These are phyloP conservation scores for Myriosclerotinia curreyana DNA, from an alignment of 2,329 filamentous ascomycete genomes.

Conservation along the genomic window DNA sequence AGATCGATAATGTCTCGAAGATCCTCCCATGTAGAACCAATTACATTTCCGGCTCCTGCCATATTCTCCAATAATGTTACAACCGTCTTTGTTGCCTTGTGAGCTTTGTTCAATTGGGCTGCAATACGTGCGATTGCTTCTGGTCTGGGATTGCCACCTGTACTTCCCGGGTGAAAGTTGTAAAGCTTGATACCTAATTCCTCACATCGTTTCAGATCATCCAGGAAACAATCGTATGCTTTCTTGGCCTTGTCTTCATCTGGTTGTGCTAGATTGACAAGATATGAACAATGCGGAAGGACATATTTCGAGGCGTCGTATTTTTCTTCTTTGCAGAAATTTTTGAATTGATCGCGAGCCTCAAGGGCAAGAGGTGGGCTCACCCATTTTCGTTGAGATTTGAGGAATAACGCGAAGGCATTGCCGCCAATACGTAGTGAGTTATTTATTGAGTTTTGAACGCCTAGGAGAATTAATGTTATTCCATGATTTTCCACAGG, in stretches of 20 bases:
- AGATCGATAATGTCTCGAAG: slow-evolving; percentile 77
- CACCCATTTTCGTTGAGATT: slow-evolving; percentile 93
- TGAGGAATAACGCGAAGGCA: slow-evolving; percentile 90
- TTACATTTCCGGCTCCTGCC: slow-evolving; percentile 83
- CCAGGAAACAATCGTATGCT: slow-evolving; percentile 80
- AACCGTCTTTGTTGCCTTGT: slow-evolving; percentile 71
- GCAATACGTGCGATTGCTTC: slow-evolving; percentile 79
- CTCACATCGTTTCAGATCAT: slow-evolving; percentile 84
- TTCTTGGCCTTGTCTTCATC: slow-evolving; percentile 78
- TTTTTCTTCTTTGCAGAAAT: slow-evolving; percentile 62
- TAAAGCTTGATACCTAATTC: slow-evolving; percentile 84
- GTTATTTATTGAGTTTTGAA: slow-evolving; percentile 84
- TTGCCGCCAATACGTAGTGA: slow-evolving; percentile 82
- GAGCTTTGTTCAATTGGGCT: slow-evolving; percentile 74
- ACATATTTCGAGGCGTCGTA: slow-evolving; percentile 72
- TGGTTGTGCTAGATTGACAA: slow-evolving; percentile 89
- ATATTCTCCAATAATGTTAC: slow-evolving; percentile 92
- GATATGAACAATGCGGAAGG: slow-evolving; percentile 91
- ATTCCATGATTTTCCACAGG: slow-evolving; percentile 16
- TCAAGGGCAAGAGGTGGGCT: slow-evolving; percentile 73
- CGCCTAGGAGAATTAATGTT: slow-evolving; percentile 53
- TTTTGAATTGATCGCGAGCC: slow-evolving; percentile 66
- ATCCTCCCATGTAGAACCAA: slow-evolving; percentile 83
- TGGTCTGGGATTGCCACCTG: slow-evolving; percentile 62
- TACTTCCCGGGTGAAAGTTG: slow-evolving; percentile 94